Base-by-base conservation (phyloP, 495 filamentous ascomycete genomes). In the Lasiosphaeria miniovina region DNA sequence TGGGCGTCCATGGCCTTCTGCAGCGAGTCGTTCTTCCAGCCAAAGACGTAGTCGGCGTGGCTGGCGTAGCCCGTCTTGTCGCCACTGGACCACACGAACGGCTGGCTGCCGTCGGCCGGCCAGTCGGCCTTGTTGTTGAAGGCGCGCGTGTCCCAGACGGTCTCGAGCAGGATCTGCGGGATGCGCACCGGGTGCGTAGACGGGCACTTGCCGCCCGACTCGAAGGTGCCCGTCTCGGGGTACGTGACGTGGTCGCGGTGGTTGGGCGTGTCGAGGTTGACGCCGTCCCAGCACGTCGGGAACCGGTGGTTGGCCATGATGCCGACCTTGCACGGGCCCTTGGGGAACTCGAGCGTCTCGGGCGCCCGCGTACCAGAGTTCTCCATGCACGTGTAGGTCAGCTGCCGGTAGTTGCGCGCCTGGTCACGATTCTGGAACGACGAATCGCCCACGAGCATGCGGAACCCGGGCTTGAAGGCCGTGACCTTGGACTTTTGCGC, bases 381-480 rank as follows among this genome's bases (percentile, higher is more conserved):
- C 52, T 68, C 52, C 60, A 75, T 67, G 60, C 72, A 75, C 4
- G 69, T 73, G 61, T 74, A 77, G 4, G 73, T 76, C 9, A 77
- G 59, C 59, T 77, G 74, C 33, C 74, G 71, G 60, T 62, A 77
- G 36, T 70, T 65, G 51, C 70, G 61, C 11, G 72, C 68, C 15
- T 75, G 58, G 9, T 75, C 72, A 48, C 69, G 68, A 60, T 61
- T 63, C 31, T 55, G 61, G 68, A 54, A 65, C 0, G 63, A 52
- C 6, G 68, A 55, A 59, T 77, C 71, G 61, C 73, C 72, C 53
- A 76, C 67, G 11, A 77, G 69, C 74, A 77, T 73, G 50, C 70
- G 72, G 69, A 76, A 76, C n/a, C 79, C 76, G 32, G 76, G 71
- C 62, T 73, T 71, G 65, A 82, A 82, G 36, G 75, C 77, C 0